These are phyloP conservation scores for Lachnellula willkommii DNA, from an alignment of 2,329 filamentous ascomycete genomes.

Conservation along the genomic window DNA sequence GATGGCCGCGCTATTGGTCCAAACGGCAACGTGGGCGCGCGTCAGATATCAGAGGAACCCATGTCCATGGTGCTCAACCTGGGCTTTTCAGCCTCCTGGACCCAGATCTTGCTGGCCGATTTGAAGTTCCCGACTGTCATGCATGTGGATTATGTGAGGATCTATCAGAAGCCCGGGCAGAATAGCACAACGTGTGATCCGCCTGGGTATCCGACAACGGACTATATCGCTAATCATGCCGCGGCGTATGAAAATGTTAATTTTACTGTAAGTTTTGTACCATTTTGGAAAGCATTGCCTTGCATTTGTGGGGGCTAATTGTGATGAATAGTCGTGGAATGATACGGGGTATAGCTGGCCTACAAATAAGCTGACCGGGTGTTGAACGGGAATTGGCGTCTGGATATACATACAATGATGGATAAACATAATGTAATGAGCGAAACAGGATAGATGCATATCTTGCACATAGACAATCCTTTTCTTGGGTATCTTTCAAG, in stretches of 20 bases:
- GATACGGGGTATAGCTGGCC: slow-evolving; percentile 29
- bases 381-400: slow-evolving; percentile 7
- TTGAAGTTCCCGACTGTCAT: slow-evolving; percentile 47
- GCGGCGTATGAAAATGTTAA: slow-evolving; percentile 56
- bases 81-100: slow-evolving; percentile 46
- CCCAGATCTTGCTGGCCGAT: slow-evolving; percentile 39
- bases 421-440: slow-evolving; percentile 1
- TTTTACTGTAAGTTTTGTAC: slow-evolving; percentile 39
- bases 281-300: neutral
- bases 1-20: slow-evolving; percentile 47
- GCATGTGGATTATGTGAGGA: slow-evolving; percentile 49
- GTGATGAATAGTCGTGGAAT: slow-evolving; percentile 20
- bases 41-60: slow-evolving; percentile 47
- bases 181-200: slow-evolving; percentile 50
- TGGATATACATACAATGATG: neutral
- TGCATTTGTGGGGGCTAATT: no score
- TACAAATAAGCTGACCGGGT: slow-evolving; percentile 25
- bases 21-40: slow-evolving; percentile 47
- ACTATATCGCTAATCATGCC: slow-evolving; percentile 59
- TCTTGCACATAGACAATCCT: neutral
- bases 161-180: slow-evolving; percentile 47
- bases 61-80: slow-evolving; percentile 51
- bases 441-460: neutral
- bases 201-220: slow-evolving; percentile 57
- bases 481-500: no score